A percentile compares a stretch with the other conserved stretches of the same genome.
These are phyloP conservation scores for Ophiostoma sp. DNA, from an alignment of 2,329 filamentous ascomycete genomes.

Conservation along the genomic window DNA sequence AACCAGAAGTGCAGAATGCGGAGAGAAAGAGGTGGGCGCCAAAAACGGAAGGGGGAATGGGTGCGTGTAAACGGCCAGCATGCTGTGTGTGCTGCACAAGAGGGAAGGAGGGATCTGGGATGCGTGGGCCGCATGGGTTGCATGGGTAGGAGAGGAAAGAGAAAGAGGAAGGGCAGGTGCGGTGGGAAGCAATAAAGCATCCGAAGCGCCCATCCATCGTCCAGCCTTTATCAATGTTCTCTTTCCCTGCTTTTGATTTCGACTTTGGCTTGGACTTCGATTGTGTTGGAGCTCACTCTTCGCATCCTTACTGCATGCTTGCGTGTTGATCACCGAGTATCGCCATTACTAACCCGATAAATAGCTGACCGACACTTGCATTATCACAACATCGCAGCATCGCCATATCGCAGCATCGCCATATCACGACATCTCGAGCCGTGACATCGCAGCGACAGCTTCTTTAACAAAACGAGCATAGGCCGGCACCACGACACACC, in stretches of 20 bases:
- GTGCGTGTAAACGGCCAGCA: not conserved
- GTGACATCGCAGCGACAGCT: not conserved
- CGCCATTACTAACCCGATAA: not conserved
- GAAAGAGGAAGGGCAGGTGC: not conserved
- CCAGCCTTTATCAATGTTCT: not conserved
- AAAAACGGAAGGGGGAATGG: slow-evolving; percentile 10
- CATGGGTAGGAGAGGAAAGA: not conserved
- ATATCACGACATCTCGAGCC: not conserved
- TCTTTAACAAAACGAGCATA: not conserved
- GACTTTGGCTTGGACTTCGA: not conserved
- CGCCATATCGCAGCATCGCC: not conserved
- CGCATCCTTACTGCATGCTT: not conserved
- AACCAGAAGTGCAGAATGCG: slow-evolving; percentile 9
- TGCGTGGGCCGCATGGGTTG: not conserved
- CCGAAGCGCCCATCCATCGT: slow-evolving; percentile 11
- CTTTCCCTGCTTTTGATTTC: not conserved
- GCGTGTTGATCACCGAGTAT: not conserved
- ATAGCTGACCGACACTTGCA: not conserved
- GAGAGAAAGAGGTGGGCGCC: slow-evolving; percentile 15
- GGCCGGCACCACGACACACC: not conserved
- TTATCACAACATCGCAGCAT: not conserved
- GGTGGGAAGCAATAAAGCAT: slow-evolving; percentile 18
- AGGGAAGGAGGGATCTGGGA: not conserved
- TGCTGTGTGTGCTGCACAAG: not conserved
- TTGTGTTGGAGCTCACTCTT: not conserved